phyloP scores from a whole-genome alignment of 345 rosid species.

The Zanthoxylum bungeanum region DNA sequence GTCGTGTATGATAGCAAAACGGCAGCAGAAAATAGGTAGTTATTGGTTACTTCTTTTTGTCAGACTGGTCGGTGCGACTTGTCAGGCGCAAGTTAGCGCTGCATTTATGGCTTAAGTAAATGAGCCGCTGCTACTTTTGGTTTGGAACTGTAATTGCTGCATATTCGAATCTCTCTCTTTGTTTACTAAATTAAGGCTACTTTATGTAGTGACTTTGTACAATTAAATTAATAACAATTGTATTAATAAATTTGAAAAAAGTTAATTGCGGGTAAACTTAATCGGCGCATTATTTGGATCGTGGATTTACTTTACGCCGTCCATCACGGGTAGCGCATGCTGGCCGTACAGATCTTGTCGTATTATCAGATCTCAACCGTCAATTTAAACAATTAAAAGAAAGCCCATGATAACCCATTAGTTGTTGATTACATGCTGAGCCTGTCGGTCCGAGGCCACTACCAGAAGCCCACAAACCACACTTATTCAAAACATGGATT shows the following conservation, averaged over 20 bases:
- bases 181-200: no score
- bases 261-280: neutral
- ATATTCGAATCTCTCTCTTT: neutral
- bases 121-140: no score
- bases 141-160: neutral
- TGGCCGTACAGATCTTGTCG: conserved; percentile 33
- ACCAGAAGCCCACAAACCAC: no score
- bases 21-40: conserved; percentile 13
- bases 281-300: conserved; percentile 43
- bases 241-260: conserved; percentile 3
- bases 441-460: conserved; percentile 26
- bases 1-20: conserved; percentile 11
- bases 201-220: neutral
- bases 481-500: no score
- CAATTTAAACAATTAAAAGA: conserved; percentile 13
- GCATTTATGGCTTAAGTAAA: neutral
- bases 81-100: neutral
- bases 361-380: conserved; percentile 40
- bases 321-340: conserved; percentile 36
- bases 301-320: conserved; percentile 21
- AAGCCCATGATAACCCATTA: neutral
- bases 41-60: conserved; percentile 19
- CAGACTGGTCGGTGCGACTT: conserved; percentile 23
- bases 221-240: no score
- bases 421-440: conserved; percentile 24